Conservation (phyloP, 2,329 filamentous ascomycete genomes). For the Chrysosporium queenslandicum region DNA sequence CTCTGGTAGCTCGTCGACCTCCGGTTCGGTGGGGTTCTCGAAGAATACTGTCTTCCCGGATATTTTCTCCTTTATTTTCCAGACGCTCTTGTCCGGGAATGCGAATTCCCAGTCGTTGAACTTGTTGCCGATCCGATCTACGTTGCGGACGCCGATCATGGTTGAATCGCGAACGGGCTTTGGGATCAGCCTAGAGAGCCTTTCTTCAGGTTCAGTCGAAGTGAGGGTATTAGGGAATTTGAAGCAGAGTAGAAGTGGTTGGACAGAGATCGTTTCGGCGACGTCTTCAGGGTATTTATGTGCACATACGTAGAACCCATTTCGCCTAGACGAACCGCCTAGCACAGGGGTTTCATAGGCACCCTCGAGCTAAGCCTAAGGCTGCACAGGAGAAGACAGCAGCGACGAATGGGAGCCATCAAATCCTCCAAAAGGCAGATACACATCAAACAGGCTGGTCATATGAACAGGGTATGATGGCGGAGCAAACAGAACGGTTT, state of each 20-base stretch:
- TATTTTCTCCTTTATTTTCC: slow-evolving; percentile 3
- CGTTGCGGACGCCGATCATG: background rate
- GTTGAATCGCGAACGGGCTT: background rate
- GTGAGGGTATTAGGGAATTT: background rate
- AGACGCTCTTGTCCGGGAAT: background rate
- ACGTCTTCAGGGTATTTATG: background rate
- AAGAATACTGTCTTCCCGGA: background rate
- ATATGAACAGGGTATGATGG: background rate
- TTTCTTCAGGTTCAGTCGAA: background rate
- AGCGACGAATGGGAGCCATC: background rate
- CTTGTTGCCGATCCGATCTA: background rate
- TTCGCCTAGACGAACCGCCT: background rate
- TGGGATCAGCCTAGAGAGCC: background rate
- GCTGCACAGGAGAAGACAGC: background rate
- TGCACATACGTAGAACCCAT: background rate
- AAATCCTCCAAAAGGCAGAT: background rate
- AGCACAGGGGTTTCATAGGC: background rate
- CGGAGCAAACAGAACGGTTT: background rate
- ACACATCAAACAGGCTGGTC: background rate
- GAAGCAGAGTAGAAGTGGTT: background rate
- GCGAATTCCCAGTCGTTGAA: background rate
- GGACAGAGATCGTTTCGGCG: background rate
- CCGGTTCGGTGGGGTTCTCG: background rate
- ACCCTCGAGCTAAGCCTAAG: background rate
- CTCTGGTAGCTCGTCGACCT: slow-evolving; percentile 1